Percentiles rank a stretch among this genome's conserved stretches.
Evolutionary conservation across 306 rosid genomes (phyloP).

Genomic region (Prunus padus): DNA sequence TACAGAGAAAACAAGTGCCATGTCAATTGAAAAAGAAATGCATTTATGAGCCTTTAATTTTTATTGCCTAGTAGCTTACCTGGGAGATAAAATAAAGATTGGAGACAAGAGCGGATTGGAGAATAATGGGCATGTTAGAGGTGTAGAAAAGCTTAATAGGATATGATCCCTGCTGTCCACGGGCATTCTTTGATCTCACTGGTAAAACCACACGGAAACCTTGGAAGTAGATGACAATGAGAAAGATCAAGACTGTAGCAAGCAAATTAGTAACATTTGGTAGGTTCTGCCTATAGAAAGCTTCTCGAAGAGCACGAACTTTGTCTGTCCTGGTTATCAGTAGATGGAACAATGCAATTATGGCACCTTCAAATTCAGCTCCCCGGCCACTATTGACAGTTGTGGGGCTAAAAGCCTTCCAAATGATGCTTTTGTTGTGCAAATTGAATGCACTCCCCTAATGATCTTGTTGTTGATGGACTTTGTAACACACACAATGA

Average conservation of each 20-base stretch:
- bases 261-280: slow-evolving; percentile 91
- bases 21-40: neutral
- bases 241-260: slow-evolving; percentile 77
- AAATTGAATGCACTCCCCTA: too few species aligned
- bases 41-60: neutral
- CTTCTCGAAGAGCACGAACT: slow-evolving; percentile 83
- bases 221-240: slow-evolving; percentile 89
- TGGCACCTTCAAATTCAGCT: slow-evolving; percentile 94
- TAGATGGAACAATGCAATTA: slow-evolving; percentile 84
- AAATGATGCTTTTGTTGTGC: slow-evolving; percentile 77
- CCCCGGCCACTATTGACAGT: slow-evolving; percentile 93
- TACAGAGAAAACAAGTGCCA: neutral
- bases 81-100: slow-evolving; percentile 92
- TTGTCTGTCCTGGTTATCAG: slow-evolving; percentile 82
- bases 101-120: slow-evolving; percentile 89
- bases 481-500: too few species aligned
- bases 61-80: slow-evolving; percentile 33
- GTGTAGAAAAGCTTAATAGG: slow-evolving; percentile 94
- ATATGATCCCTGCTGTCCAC: slow-evolving; percentile 92
- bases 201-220: slow-evolving; percentile 96
- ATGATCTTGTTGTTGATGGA: too few species aligned
- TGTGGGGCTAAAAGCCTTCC: slow-evolving; percentile 97
- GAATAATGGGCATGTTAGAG: slow-evolving; percentile 97
- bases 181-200: slow-evolving; percentile 91
- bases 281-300: slow-evolving; percentile 89